A percentile compares a stretch with the other conserved stretches of the same genome.
These are phyloP conservation scores for Stramenopiles sp. DNA, from an alignment of 352 stramenopile genomes.

Conservation along the genomic window DNA sequence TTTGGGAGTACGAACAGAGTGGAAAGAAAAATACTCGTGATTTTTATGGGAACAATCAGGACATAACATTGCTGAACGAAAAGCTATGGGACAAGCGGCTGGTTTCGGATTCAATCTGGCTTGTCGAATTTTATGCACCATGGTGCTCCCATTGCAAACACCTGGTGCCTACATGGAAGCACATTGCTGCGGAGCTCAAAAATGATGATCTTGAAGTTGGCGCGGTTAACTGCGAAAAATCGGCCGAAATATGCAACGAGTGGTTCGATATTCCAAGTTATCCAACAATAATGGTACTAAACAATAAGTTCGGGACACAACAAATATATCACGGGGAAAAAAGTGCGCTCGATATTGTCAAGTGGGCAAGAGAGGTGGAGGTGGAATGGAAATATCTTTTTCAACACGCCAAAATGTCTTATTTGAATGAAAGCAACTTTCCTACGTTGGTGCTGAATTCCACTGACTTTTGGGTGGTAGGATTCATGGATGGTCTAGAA, in stretches of 20 bases:
- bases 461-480: not conserved
- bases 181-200: slow-evolving; percentile 9
- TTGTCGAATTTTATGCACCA: slow-evolving; percentile 28
- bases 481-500: not conserved
- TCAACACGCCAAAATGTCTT: not conserved
- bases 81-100: not conserved
- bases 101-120: not conserved
- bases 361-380: slow-evolving; percentile 14
- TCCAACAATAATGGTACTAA: slow-evolving; percentile 17
- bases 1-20: slow-evolving; percentile 6
- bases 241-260: slow-evolving; percentile 13
- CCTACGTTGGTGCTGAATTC: not conserved
- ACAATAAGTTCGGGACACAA: slow-evolving; percentile 12
- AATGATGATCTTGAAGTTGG: slow-evolving; percentile 18
- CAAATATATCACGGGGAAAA: slow-evolving; percentile 17
- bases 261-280: slow-evolving; percentile 20
- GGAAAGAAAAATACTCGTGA: not conserved
- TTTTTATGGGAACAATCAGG: not conserved
- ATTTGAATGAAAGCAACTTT: not conserved
- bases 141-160: slow-evolving; percentile 23
- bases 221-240: slow-evolving; percentile 20
- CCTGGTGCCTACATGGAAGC: slow-evolving; percentile 18
- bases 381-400: slow-evolving; percentile 19
- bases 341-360: not conserved
- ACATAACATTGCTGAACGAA: not conserved